These are phyloP conservation scores for Trichoderma afroharzianum DNA, from an alignment of 2,329 filamentous ascomycete species.

Conservation along the genomic window DNA sequence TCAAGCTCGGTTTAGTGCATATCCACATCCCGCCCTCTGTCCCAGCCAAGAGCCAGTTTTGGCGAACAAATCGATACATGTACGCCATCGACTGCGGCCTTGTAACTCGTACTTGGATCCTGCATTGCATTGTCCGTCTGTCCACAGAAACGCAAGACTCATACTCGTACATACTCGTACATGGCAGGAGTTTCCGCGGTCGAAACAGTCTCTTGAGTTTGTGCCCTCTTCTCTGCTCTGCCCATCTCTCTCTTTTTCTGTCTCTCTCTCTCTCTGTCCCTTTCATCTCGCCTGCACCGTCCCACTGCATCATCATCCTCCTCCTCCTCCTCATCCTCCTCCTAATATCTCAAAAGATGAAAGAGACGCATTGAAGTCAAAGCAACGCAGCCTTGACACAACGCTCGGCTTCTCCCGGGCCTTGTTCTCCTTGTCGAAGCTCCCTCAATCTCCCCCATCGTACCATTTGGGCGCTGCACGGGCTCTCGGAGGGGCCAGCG, in stretches of 20 bases:
- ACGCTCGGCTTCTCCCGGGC: not conserved
- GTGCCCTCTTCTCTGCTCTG: not conserved
- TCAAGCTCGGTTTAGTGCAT: conserved; percentile 16
- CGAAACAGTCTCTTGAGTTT: not conserved
- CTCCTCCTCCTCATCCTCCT: not conserved
- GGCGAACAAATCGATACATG: not conserved
- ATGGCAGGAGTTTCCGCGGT: not conserved
- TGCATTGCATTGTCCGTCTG: not conserved
- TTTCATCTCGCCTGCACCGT: conserved; percentile 12
- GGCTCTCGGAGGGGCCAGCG: conserved; percentile 6
- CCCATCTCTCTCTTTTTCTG: not conserved
- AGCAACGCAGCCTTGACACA: not conserved
- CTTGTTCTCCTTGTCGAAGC: not conserved
- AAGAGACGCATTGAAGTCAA: not conserved
- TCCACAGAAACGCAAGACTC: not conserved
- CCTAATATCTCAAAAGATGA: not conserved
- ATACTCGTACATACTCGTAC: not conserved
- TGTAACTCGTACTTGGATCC: not conserved
- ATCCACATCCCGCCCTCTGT: not conserved
- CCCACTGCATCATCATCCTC: not conserved
- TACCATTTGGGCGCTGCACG: conserved; percentile 10
- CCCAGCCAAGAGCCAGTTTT: not conserved
- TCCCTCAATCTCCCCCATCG: conserved; percentile 3
- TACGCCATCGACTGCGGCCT: not conserved
- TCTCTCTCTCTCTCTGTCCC: not conserved